phyloP scores from a whole-genome alignment of 106 monocot species.

The Dendrobium huoshanense region DNA sequence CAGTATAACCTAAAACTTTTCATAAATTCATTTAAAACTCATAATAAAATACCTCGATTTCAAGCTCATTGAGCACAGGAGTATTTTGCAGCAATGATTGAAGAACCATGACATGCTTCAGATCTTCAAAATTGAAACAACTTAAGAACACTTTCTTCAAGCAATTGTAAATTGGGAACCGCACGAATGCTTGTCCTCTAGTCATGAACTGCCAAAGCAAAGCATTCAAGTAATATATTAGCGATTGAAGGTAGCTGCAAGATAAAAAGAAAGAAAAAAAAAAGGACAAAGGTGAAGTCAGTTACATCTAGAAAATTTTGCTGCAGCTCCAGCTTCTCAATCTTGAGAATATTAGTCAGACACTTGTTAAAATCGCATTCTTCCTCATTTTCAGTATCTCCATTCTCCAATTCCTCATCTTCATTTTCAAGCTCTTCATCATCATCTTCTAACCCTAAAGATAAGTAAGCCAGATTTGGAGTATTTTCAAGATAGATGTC shows the following conservation, averaged over 20 bases:
- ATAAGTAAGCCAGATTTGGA: neutral
- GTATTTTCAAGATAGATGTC: conserved; percentile 16
- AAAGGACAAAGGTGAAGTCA: neutral
- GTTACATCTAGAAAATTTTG: conserved; percentile 14
- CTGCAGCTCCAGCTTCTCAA: conserved; percentile 11
- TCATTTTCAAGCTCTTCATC: conserved; percentile 14
- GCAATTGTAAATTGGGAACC: conserved; percentile 9
- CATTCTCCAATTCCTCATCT: conserved; percentile 8
- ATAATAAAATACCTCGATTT: conserved; percentile 4
- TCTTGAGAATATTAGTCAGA: conserved; percentile 2
- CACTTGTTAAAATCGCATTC: conserved; percentile 3
- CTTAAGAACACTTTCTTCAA: conserved; percentile 8
- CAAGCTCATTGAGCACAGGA: conserved; percentile 5
- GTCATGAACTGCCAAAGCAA: conserved; percentile 12
- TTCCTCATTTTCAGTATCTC: neutral
- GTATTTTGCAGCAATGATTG: conserved; percentile 4
- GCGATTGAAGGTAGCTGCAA: neutral
- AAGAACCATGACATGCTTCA: conserved; percentile 5
- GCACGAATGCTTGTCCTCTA: neutral
- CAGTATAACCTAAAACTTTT: too few relatives aligned
- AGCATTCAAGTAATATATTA: neutral
- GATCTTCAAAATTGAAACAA: conserved; percentile 9
- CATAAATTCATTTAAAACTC: neutral
- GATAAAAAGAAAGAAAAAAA: neutral
- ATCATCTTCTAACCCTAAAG: conserved; percentile 11